These are phyloP conservation scores for Globisporangium orthogonon DNA, from an alignment of 352 stramenopile genomes.

Conservation along the genomic window DNA sequence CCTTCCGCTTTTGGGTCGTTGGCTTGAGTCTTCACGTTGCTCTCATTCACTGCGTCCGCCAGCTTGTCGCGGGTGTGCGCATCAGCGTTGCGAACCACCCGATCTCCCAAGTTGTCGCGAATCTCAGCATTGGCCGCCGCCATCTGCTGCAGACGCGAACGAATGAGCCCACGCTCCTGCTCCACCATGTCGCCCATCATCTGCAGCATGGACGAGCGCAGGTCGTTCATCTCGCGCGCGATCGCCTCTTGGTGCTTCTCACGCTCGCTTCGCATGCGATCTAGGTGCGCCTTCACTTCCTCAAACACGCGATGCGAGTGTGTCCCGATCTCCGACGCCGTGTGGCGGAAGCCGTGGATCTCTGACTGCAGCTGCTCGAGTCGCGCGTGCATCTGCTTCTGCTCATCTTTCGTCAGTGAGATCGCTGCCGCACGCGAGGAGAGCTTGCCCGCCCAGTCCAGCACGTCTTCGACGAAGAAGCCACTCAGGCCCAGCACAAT, in stretches of 20 bases:
- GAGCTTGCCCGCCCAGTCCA: conserved; percentile 26
- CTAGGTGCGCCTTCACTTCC: conserved; percentile 37
- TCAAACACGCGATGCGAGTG: conserved; percentile 50
- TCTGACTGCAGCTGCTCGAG: conserved; percentile 47
- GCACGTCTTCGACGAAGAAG: conserved; percentile 50
- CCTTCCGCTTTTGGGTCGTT: no score
- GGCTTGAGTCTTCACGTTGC: background rate
- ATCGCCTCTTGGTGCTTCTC: conserved; percentile 56
- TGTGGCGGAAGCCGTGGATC: conserved; percentile 36
- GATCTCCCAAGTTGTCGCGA: no score
- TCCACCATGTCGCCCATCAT: conserved; percentile 50
- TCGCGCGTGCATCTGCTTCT: conserved; percentile 38
- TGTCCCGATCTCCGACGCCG: conserved; percentile 41
- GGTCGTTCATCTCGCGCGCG: conserved; percentile 53
- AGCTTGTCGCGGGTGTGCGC: background rate
- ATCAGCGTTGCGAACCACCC: background rate
- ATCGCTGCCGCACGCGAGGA: conserved; percentile 19
- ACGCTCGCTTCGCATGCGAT: conserved; percentile 40
- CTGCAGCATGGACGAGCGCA: conserved; percentile 40
- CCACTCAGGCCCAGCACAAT: conserved; percentile 33
- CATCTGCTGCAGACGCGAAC: conserved; percentile 21
- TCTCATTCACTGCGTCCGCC: background rate
- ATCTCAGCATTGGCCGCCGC: conserved; percentile 14
- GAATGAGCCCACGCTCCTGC: conserved; percentile 46
- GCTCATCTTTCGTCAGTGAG: conserved; percentile 24